phyloP scores from a whole-genome alignment of 768 basidiomycete species.

The Suillus lakei region DNA sequence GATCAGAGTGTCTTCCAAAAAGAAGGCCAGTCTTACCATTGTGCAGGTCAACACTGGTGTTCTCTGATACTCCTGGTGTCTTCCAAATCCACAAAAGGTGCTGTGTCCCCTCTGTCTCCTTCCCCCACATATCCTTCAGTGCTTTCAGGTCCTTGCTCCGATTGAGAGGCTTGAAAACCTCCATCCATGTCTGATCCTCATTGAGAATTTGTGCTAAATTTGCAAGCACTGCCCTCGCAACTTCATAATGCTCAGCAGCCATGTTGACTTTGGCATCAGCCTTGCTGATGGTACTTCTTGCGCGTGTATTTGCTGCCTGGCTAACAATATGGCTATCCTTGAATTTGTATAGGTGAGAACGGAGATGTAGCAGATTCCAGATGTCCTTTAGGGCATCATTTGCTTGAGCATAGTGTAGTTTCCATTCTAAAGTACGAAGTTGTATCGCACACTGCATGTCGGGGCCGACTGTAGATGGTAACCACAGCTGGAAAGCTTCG shows the following conservation, averaged over 20 bases:
- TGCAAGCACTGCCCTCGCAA: not conserved
- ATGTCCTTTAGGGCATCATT: constrained; percentile 7
- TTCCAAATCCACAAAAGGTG: not conserved
- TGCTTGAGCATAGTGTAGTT: constrained; percentile 29
- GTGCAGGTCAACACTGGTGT: not conserved
- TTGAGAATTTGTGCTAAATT: not conserved
- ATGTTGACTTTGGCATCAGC: not conserved
- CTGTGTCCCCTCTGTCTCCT: not conserved
- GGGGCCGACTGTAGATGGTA: not conserved
- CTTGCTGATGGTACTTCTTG: constrained; percentile 7
- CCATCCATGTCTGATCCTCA: not conserved
- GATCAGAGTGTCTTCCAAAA: not conserved
- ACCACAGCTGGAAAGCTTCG: not conserved
- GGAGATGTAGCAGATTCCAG: not conserved
- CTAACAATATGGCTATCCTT: constrained; percentile 8
- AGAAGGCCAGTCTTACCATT: not conserved
- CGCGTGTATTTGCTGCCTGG: not conserved
- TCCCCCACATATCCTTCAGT: not conserved
- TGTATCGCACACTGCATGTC: constrained; percentile 1
- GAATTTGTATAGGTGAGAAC: constrained; percentile 3
- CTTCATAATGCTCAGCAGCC: not conserved
- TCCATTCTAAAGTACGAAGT: constrained; percentile 23
- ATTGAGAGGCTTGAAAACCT: not conserved
- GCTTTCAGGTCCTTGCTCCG: not conserved
- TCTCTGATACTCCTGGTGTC: not conserved